Conservation (phyloP, 164 flowering plant species). For the Echeveria elegans region DNA sequence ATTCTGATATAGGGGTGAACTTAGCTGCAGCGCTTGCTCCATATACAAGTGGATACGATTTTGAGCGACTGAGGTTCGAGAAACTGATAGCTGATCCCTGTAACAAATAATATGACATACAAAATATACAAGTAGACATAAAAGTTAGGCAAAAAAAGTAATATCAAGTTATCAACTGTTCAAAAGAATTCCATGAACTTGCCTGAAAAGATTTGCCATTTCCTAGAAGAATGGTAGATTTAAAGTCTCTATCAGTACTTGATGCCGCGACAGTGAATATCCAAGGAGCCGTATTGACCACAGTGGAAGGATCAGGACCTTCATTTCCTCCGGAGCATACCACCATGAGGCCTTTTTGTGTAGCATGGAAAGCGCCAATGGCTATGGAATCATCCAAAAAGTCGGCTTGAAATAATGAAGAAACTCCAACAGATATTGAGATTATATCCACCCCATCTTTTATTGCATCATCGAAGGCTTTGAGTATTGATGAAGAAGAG, state of each 20-base stretch:
- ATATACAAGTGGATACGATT: constrained; percentile 44
- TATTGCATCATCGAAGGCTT: constrained; percentile 64
- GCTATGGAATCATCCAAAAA: constrained; percentile 56
- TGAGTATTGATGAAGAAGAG: constrained; percentile 43
- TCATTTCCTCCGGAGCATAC: constrained; percentile 70
- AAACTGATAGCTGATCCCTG: constrained; percentile 69
- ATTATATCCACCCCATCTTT: constrained; percentile 72
- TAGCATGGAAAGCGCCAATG: constrained; percentile 72
- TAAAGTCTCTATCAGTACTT: constrained; percentile 54
- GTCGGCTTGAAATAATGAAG: constrained; percentile 40
- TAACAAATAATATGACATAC: neutral
- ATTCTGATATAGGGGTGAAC: constrained; percentile 50
- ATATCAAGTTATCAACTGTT: neutral
- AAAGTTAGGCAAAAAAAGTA: neutral
- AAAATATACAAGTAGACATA: constrained; percentile 1
- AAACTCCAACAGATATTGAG: constrained; percentile 60
- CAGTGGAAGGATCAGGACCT: constrained; percentile 57
- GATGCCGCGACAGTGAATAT: constrained; percentile 68
- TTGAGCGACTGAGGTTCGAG: constrained; percentile 41
- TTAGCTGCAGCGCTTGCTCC: constrained; percentile 39
- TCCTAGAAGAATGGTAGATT: constrained; percentile 47
- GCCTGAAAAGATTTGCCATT: constrained; percentile 40
- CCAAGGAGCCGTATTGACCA: constrained; percentile 76
- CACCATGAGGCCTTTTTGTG: constrained; percentile 56
- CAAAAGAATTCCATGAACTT: neutral